phyloP scores from a whole-genome alignment of 108 stramenopile species.

The Nitzschia sp. region DNA sequence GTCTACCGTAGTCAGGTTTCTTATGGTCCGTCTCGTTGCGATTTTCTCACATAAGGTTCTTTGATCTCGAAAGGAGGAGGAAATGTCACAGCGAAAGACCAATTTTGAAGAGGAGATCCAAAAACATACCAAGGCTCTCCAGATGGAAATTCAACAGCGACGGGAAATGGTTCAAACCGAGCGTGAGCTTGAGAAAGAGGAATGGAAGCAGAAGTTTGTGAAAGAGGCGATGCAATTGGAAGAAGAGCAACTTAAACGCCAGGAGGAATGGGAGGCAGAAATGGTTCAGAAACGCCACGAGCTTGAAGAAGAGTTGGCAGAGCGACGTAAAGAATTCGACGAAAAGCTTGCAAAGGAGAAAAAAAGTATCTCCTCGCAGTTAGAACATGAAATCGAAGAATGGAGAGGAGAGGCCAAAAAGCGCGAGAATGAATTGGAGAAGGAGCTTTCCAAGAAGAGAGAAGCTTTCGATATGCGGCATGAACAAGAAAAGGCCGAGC shows the following conservation, averaged over 20 bases:
- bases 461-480: background rate
- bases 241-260: conserved; percentile 9
- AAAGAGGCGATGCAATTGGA: conserved; percentile 18
- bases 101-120: conserved; percentile 20
- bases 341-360: background rate
- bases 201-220: conserved; percentile 31
- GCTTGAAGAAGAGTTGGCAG: conserved; percentile 22
- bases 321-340: conserved; percentile 19
- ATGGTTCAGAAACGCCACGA: conserved; percentile 9
- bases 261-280: conserved; percentile 24
- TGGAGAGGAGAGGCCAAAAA: background rate
- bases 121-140: conserved; percentile 11
- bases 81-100: conserved; percentile 9
- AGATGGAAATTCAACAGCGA: conserved; percentile 19
- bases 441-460: background rate
- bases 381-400: background rate
- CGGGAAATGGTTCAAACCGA: conserved; percentile 19
- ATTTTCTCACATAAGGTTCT: background rate
- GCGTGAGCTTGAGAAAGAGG: conserved; percentile 16
- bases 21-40: too few relatives aligned
- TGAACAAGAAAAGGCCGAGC: conserved; percentile 2
- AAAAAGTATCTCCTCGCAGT: background rate
- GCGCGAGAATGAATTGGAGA: conserved; percentile 3
- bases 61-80: conserved; percentile 12
- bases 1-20: background rate